phyloP scores from a whole-genome alignment of 164 flowering plant genomes.

The Paratinospora sagittata region DNA sequence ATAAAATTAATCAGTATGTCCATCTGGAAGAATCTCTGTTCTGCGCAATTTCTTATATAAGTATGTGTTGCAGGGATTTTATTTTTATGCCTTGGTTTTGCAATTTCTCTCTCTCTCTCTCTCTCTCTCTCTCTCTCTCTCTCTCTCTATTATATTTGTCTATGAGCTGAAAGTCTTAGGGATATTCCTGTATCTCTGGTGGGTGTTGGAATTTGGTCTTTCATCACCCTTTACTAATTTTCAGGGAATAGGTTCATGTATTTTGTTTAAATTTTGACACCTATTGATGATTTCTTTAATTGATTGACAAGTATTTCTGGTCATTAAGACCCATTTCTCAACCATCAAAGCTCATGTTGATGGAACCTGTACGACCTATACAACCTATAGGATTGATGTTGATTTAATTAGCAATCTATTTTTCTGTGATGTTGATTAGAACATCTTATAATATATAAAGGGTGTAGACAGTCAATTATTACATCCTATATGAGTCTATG shows the following conservation, averaged over 20 bases:
- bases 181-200: constrained; percentile 11
- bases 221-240: neutral
- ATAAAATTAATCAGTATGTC: constrained; percentile 18
- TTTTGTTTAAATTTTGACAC: neutral
- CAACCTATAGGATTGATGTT: neutral
- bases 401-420: neutral
- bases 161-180: neutral
- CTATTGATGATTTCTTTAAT: neutral
- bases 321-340: neutral
- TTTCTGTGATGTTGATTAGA: neutral
- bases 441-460: neutral
- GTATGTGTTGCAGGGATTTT: neutral
- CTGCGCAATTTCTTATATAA: neutral
- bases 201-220: constrained; percentile 4
- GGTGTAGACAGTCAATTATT: too few relatives aligned
- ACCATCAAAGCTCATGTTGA: neutral
- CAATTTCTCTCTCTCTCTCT: neutral
- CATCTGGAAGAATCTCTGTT: constrained; percentile 32
- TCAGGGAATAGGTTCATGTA: neutral
- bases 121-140: too few relatives aligned
- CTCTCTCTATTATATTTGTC: neutral
- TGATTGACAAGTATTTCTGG: neutral
- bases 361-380: neutral
- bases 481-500: too few relatives aligned
- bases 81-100: neutral